Percentiles rank a stretch among this genome's conserved stretches.
Evolutionary conservation across 768 basidiomycete species (phyloP).

Genomic region (Xerocomellus amylosporus): DNA sequence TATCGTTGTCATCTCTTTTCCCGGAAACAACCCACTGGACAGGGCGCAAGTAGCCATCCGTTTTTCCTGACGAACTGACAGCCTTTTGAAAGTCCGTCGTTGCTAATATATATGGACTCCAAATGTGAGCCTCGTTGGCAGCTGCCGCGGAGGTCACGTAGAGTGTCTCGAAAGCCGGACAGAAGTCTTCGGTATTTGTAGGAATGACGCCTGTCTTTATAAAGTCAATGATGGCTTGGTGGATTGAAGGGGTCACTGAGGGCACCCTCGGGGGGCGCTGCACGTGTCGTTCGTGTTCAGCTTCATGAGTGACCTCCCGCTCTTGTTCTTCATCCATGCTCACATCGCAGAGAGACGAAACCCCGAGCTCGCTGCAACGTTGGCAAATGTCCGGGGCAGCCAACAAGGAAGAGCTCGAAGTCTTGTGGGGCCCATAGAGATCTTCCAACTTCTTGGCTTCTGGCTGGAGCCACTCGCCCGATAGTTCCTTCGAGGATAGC

Average conservation of each 20-base stretch:
- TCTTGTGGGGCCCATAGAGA: slow-evolving; percentile 26
- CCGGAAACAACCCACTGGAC: slow-evolving; percentile 29
- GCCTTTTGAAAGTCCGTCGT: slow-evolving; percentile 19
- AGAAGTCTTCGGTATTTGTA: slow-evolving; percentile 19
- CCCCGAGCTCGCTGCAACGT: slow-evolving; percentile 19
- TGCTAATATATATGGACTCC: slow-evolving; percentile 16
- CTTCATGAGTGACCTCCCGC: slow-evolving; percentile 44
- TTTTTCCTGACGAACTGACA: background rate
- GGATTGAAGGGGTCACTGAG: slow-evolving; percentile 20
- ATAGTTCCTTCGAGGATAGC: background rate
- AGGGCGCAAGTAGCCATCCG: slow-evolving; percentile 26
- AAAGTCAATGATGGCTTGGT: slow-evolving; percentile 21
- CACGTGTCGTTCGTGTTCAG: slow-evolving; percentile 40
- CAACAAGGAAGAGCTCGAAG: background rate
- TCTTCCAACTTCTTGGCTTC: slow-evolving; percentile 39
- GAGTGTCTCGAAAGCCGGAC: slow-evolving; percentile 14
- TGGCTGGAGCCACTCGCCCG: slow-evolving; percentile 38
- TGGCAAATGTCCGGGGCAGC: slow-evolving; percentile 7
- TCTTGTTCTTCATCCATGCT: slow-evolving; percentile 49
- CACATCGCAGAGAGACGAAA: slow-evolving; percentile 13
- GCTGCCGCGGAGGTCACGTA: background rate
- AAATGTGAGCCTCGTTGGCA: slow-evolving; percentile 21
- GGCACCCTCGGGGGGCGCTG: slow-evolving; percentile 33
- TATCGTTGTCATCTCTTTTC: background rate
- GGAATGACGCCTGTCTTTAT: slow-evolving; percentile 30